Base-by-base conservation (phyloP, 495 filamentous ascomycete genomes). In the Glutinoglossum americanum region DNA sequence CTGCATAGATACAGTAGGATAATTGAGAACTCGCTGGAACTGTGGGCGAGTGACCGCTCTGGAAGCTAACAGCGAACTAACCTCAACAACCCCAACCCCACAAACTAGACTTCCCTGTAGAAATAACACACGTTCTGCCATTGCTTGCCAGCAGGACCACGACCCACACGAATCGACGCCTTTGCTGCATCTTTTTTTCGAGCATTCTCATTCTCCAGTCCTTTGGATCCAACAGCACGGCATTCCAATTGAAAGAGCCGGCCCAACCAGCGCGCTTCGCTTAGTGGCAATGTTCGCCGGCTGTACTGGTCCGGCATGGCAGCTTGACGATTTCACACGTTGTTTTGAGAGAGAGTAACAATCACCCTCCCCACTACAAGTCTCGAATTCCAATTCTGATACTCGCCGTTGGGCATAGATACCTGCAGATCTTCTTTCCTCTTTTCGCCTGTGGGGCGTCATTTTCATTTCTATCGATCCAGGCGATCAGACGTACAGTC, bases 291-390 rank as follows among this genome's bases (percentile, higher is more conserved):
- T 83, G 80, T 84, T 89, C 65, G 81, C 80, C 67, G 76, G 79
- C 64, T 98, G 92, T 69, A 67, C 77, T 63, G 80, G 80, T 67
- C 85, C 87, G 51, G 73, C 88, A 64, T 98, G 92, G 92, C 76
- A 73, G 63, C 71, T 76, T 59, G 92, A 98, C 70, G 93, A 98
- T 70, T 83, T 98, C 66, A 83, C 84, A 11, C 71, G 67, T 55
- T 97, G 93, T 70, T 89, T 98, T 66, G 82, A 87, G 65, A 79
- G 77, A 73, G 87, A 93, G 90, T 95, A 70, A 69, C 85, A 71
- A 1, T 21, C 39, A 25, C 39, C n/a, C 33, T 23, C 33, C 9
- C 51, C 57, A 23, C 30, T 26, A 51, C 23, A 49, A 57, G 21
- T 39, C 37, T 54, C 53, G 59, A 21, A n/a, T 44, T 54, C 30